Base-by-base conservation (phyloP, 257 asterid genomes). In the Nicotiana paniculata region DNA sequence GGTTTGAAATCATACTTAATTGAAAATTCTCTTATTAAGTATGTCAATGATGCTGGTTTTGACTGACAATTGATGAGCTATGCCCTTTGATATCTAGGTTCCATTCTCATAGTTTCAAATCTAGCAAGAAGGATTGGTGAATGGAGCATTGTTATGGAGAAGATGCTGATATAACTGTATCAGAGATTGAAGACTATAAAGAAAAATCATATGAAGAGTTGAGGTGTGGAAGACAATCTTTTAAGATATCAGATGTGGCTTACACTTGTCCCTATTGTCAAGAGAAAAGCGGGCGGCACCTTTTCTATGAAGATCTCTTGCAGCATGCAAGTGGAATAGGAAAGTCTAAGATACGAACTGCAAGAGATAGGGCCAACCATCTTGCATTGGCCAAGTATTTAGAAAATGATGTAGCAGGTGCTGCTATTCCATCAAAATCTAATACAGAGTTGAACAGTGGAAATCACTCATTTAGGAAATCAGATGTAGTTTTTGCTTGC, bases 241-340 rank as follows among this genome's bases (percentile, higher is more conserved):
- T 91, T 58, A 92, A 85, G 84, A 39, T 87, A 82, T 91, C 97
- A 18, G 90, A 86, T 57, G 82, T 86, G 58, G 89, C 89, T 30
- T 91, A 88, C 85, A 77, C 89, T 58, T 95, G 99, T 87, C 98
- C 99, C 39, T 93, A 65, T 83, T 95, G 99, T 87, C 88, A 92
- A 17, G 88, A 87, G 80, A 91, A 89, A 81, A 87, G 84, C 77
- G 89, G 87, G 89, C 85, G 85, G 17, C 92, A 85, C 83, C 91
- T 65, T 84, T 85, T 61, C 63, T 90, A 86, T 82, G 85, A 86
- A 81, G 98, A 93, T 24, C 91, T 95, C 84, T 61, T 88, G 88
- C 97, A 95, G 87, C 98, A 93, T 58, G 94, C 92, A 18, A 88
- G 87, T 82, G 88, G 93, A 51, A 88, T 95, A 58, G 91, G 92